Base-by-base conservation (phyloP, 192 early-diverging fungal genomes). In the Coemansia sp. region DNA sequence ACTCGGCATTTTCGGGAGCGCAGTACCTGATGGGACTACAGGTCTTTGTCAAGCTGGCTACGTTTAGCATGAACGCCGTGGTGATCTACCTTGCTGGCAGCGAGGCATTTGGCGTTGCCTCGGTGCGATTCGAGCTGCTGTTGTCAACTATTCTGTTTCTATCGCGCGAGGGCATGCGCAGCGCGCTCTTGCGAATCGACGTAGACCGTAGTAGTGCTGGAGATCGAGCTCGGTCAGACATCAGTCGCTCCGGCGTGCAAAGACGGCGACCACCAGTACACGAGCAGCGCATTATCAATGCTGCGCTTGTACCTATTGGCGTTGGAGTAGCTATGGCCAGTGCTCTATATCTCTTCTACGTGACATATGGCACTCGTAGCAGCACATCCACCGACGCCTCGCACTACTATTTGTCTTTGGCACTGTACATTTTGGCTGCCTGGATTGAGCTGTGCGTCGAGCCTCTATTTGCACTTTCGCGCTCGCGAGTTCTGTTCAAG, bases 91-190 rank as follows among this genome's bases (percentile, higher is more conserved):
- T 86, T 58, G 88, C 91, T 9, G 84, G 89, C 10, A 85, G 89
- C 12, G 74, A 86, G 27, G 89, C 91, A 10, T 86, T 97, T 45
- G 95, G 96, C 0, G 85, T 95, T 8, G 94, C 92, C 0, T 88
- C 89, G 2, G 90, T 94, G 11, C 83, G 91, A 39, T 78, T 97
- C 30, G 95, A 99, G 78, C 85, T 99, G 13, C 71, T 96, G 15
- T 84, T 92, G 9, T 88, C 92, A n/a, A 95, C 95, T 0, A 89
- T 98, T 22, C 74, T 98, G 39, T 98, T 99, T 82, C 79, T 99
- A 12, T 95, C 94, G 1, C 80, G 97, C 29, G 92, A 93, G 64
- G 89, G 89, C 34, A 87, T 92, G 47, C 84, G 93, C 34, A 88
- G 83, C 71, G 92, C 89, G 0, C 74, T 93, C 8, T 70, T 94